Percentiles rank a stretch among this genome's conserved stretches.
These are phyloP conservation scores for Wickerhamomyces tratensis DNA, from an alignment of 805 yeast genomes.

Conservation along the genomic window DNA sequence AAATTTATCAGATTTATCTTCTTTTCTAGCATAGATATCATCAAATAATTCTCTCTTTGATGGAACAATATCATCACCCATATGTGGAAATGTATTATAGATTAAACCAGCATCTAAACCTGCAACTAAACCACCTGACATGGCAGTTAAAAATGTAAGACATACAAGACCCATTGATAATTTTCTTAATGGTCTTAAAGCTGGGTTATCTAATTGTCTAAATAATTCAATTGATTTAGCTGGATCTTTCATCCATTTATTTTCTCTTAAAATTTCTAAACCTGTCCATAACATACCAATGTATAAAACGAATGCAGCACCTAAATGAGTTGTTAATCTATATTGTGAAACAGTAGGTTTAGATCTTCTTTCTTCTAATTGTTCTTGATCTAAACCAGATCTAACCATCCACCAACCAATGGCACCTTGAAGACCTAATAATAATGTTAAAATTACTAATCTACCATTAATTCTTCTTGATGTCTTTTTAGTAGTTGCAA, in stretches of 20 bases:
- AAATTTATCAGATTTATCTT: constrained; percentile 62
- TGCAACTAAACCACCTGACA: constrained; percentile 98
- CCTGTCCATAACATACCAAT: constrained; percentile 90
- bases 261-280: constrained; percentile 69
- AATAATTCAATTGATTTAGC: constrained; percentile 42
- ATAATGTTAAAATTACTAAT: constrained; percentile 59
- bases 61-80: constrained; percentile 85
- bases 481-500: constrained; percentile 56
- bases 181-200: constrained; percentile 46
- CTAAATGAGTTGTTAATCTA: constrained; percentile 86
- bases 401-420: constrained; percentile 99
- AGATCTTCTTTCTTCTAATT: constrained; percentile 67
- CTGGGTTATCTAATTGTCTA: constrained; percentile 51
- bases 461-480: constrained; percentile 58
- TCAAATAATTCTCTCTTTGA: constrained; percentile 70
- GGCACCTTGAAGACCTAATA: constrained; percentile 89
- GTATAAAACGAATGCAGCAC: constrained; percentile 84
- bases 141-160: constrained; percentile 79
- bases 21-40: constrained; percentile 55
- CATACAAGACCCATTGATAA: constrained; percentile 47
- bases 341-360: constrained; percentile 98
- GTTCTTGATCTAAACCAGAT: constrained; percentile 81
- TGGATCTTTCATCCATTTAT: constrained; percentile 60
- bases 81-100: constrained; percentile 91
- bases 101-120: constrained; percentile 97